Evolutionary conservation across 176 grass and related monocot species (phyloP).

Genomic region (Melocanna baccifera): DNA sequence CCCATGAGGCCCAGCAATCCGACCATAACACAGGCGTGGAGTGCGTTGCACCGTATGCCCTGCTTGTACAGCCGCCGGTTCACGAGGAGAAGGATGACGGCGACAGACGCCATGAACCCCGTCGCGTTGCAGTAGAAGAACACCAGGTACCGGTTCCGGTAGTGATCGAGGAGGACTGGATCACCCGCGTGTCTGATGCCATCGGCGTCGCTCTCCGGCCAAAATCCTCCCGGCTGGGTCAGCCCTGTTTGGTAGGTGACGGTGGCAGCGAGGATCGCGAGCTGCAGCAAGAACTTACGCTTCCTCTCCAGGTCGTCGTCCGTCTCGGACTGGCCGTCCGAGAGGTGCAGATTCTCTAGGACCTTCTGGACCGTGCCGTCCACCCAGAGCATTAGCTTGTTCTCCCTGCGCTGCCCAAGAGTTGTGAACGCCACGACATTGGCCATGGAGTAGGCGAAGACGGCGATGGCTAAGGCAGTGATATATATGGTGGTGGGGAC

Average conservation of each 20-base stretch:
- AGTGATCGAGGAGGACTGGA: conserved; percentile 1
- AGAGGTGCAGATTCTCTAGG: neutral
- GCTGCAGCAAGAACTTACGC: conserved; percentile 24
- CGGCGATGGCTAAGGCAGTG: neutral
- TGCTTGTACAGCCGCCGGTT: neutral
- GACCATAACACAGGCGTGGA: neutral
- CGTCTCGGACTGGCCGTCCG: neutral
- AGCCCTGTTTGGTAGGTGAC: conserved; percentile 28
- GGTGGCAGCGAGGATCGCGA: conserved; percentile 13
- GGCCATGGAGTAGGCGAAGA: neutral
- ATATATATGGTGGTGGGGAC: neutral
- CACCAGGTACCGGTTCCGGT: neutral
- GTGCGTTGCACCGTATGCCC: neutral
- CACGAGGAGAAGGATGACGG: conserved; percentile 22
- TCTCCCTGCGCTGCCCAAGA: neutral
- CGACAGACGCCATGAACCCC: conserved; percentile 14
- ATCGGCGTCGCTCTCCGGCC: neutral
- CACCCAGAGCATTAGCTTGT: neutral
- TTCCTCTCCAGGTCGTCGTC: neutral
- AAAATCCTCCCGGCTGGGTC: conserved; percentile 25
- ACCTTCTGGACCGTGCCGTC: neutral
- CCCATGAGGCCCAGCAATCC: conserved; percentile 10
- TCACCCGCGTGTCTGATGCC: neutral
- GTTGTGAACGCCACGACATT: neutral
- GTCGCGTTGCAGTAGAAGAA: conserved; percentile 30